phyloP scores from a whole-genome alignment of 768 basidiomycete genomes.

The Lentinula edodes region DNA sequence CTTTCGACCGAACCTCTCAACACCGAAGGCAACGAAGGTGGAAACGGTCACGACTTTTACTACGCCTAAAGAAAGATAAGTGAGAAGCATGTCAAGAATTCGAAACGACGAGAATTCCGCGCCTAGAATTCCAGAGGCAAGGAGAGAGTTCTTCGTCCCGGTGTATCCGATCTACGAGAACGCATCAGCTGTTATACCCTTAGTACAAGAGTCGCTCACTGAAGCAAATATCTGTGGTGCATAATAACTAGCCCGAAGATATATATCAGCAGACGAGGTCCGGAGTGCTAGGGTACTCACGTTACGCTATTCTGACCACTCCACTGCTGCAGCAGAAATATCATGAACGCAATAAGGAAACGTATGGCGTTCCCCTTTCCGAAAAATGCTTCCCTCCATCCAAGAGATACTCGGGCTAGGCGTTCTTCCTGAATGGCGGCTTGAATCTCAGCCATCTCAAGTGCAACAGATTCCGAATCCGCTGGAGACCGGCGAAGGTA shows the following conservation, averaged over 20 bases:
- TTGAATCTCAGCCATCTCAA: constrained; percentile 53
- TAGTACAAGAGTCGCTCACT: constrained; percentile 26
- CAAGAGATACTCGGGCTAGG: constrained; percentile 43
- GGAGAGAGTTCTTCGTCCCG: constrained; percentile 51
- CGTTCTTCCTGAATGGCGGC: constrained; percentile 55
- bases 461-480: constrained; percentile 26
- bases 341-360: constrained; percentile 54
- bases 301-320: constrained; percentile 57
- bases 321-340: constrained; percentile 57
- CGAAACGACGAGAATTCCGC: neutral
- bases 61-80: constrained; percentile 26
- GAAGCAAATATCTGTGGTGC: constrained; percentile 70
- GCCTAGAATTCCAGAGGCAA: constrained; percentile 68
- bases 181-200: neutral
- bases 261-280: neutral
- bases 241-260: constrained; percentile 44
- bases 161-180: constrained; percentile 55
- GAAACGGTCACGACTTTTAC: constrained; percentile 64
- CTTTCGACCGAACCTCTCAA: constrained; percentile 57
- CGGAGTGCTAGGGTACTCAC: neutral
- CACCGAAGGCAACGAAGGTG: constrained; percentile 63
- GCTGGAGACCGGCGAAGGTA: constrained; percentile 31
- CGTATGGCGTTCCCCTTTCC: constrained; percentile 55
- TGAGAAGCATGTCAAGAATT: constrained; percentile 29
- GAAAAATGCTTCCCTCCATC: constrained; percentile 45